Evolutionary conservation across 495 filamentous ascomycete species (phyloP).

Genomic region (Immersiella caudata): DNA sequence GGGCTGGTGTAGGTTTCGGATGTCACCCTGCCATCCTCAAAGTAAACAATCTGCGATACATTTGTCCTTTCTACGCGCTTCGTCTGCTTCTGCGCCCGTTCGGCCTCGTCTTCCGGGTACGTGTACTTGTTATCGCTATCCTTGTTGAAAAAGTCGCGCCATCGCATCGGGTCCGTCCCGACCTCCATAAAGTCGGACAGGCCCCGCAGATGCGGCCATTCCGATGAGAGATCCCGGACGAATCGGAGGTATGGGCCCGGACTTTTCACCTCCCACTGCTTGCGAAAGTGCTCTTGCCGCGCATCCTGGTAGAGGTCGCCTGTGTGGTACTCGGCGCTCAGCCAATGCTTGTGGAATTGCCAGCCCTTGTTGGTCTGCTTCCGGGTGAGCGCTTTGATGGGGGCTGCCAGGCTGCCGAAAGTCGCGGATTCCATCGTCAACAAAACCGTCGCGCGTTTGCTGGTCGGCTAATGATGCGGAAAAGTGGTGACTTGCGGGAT

Average conservation of each 20-base stretch:
- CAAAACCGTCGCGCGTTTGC: no score
- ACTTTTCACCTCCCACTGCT: neutral
- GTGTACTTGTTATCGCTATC: slow-evolving; percentile 3
- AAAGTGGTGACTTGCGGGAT: no score
- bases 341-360: slow-evolving; percentile 1
- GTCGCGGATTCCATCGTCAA: no score
- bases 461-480: no score
- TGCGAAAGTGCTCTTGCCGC: neutral
- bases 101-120: neutral
- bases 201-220: slow-evolving; percentile 3
- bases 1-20: neutral
- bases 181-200: slow-evolving; percentile 6
- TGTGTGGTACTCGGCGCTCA: slow-evolving; percentile 1
- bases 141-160: neutral
- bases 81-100: neutral
- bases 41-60: neutral
- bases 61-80: neutral
- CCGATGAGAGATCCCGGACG: neutral
- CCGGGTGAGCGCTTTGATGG: neutral
- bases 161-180: neutral
- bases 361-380: neutral
- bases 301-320: slow-evolving; percentile 2
- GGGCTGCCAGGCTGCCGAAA: no score
- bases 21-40: neutral
- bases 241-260: neutral